These are phyloP conservation scores for Boletus barrowsii DNA, from an alignment of 768 basidiomycete species.

Conservation along the genomic window DNA sequence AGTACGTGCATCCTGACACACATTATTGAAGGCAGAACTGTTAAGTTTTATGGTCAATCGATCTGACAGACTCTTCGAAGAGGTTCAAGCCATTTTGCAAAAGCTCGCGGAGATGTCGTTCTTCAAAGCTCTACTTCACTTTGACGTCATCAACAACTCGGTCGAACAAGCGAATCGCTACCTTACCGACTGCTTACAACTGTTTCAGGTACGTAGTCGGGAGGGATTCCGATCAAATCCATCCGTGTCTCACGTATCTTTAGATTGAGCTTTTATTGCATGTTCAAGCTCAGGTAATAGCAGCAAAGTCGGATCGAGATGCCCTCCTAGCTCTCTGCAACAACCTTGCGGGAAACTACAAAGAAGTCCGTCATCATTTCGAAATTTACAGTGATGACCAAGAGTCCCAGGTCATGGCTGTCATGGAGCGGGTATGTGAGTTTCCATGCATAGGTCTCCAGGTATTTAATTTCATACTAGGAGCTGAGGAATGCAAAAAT, in stretches of 20 bases:
- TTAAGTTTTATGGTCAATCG: neutral
- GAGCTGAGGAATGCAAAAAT: neutral
- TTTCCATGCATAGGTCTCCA: neutral
- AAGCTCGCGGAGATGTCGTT: conserved; percentile 1
- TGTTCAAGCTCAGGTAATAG: neutral
- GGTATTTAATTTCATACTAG: neutral
- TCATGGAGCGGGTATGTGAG: conserved; percentile 3
- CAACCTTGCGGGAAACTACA: neutral
- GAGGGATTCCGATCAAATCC: too few species aligned
- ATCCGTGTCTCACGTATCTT: neutral
- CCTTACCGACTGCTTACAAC: neutral
- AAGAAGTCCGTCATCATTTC: neutral
- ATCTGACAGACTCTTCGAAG: conserved; percentile 1
- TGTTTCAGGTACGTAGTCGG: neutral
- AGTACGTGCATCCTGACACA: neutral
- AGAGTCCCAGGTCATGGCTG: conserved; percentile 3
- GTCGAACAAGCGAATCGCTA: neutral
- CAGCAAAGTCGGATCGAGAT: neutral
- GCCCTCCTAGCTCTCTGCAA: neutral
- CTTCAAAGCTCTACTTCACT: conserved; percentile 3
- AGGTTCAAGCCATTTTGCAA: neutral
- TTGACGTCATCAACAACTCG: neutral
- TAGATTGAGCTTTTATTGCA: neutral
- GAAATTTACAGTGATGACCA: neutral
- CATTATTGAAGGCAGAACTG: too few species aligned